These are phyloP conservation scores for Kappamyces sp. DNA, from an alignment of 192 early-diverging fungal genomes.

Conservation along the genomic window DNA sequence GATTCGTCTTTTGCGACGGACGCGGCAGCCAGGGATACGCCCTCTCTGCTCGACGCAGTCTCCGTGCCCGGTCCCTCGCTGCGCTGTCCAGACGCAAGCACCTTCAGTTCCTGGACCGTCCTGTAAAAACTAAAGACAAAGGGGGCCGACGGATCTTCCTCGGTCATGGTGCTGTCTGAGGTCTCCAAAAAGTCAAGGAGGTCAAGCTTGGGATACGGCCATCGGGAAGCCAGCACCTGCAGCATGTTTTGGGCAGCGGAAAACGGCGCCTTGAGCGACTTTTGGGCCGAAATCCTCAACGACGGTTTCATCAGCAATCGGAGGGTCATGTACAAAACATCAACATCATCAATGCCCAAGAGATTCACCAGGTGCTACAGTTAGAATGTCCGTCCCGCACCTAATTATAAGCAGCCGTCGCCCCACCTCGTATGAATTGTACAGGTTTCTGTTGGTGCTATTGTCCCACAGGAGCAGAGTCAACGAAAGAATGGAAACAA, in stretches of 20 bases:
- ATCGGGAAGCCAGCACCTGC: slow-evolving; percentile 14
- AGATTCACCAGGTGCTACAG: slow-evolving; percentile 72
- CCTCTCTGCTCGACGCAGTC: too few species aligned
- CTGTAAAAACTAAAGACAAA: too few species aligned
- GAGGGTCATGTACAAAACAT: slow-evolving; percentile 70
- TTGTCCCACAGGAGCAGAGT: slow-evolving; percentile 83
- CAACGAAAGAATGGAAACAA: slow-evolving; percentile 66
- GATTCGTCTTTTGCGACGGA: too few species aligned
- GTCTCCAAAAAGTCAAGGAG: too few species aligned
- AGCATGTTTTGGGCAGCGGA: slow-evolving; percentile 31
- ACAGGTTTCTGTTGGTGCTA: slow-evolving; percentile 90
- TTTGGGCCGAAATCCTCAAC: slow-evolving; percentile 83
- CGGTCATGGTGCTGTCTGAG: too few species aligned
- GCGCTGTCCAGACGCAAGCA: too few species aligned
- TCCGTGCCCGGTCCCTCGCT: too few species aligned
- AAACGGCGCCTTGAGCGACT: slow-evolving; percentile 38
- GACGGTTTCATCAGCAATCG: slow-evolving; percentile 80
- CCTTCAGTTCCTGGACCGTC: too few species aligned
- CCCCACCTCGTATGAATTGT: slow-evolving; percentile 86
- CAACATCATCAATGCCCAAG: slow-evolving; percentile 72
- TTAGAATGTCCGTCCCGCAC: background rate
- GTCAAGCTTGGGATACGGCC: too few species aligned
- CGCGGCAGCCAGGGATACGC: too few species aligned
- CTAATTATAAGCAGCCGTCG: slow-evolving; percentile 5
- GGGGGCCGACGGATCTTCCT: too few species aligned